Evolutionary conservation across 352 stramenopile genomes (phyloP).

Genomic region (Phytopythium vexans): DNA sequence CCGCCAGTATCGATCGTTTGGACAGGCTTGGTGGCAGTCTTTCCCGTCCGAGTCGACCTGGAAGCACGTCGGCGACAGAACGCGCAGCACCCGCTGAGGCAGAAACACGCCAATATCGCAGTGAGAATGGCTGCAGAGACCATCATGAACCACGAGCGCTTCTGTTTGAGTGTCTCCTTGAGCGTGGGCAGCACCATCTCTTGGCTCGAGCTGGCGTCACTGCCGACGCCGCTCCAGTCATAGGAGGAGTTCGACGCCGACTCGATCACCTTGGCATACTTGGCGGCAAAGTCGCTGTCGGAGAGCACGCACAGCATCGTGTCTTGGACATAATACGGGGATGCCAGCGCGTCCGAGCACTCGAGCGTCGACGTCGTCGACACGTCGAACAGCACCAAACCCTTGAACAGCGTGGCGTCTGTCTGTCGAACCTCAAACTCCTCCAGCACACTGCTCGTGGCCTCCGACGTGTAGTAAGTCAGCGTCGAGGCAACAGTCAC

Average conservation of each 20-base stretch:
- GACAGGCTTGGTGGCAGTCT: too few species aligned
- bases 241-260: constrained; percentile 13
- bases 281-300: constrained; percentile 29
- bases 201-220: constrained; percentile 8
- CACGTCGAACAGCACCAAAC: constrained; percentile 24
- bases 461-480: constrained; percentile 2
- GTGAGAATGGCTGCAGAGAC: constrained; percentile 16
- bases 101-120: constrained; percentile 13
- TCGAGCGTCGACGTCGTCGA: constrained; percentile 24
- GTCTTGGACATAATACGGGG: constrained; percentile 26
- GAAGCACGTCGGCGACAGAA: constrained; percentile 17
- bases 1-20: too few species aligned
- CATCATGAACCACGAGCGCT: constrained; percentile 33
- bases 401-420: constrained; percentile 22
- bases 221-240: constrained; percentile 7
- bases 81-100: constrained; percentile 17
- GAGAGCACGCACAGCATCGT: constrained; percentile 43
- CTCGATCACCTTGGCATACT: constrained; percentile 27
- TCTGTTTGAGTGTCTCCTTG: constrained; percentile 27
- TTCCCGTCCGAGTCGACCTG: neutral
- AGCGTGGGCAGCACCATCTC: constrained; percentile 14
- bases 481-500: constrained; percentile 1
- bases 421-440: constrained; percentile 43
- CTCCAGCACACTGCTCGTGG: constrained; percentile 12
- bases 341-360: constrained; percentile 30